phyloP scores from a whole-genome alignment of 1,284 basidiomycete species.

The Rugosomyces carneus region DNA sequence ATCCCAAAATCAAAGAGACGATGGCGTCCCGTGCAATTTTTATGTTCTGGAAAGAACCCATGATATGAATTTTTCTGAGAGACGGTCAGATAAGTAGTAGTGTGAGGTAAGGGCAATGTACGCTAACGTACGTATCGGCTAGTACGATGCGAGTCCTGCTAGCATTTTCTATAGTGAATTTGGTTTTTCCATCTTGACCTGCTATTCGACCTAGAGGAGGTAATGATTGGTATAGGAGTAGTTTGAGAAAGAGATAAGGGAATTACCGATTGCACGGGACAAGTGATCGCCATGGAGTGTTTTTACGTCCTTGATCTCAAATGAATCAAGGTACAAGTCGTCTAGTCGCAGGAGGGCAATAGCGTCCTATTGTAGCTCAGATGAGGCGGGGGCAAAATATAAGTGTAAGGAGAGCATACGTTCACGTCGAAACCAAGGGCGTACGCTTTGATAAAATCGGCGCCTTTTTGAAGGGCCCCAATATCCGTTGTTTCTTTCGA shows the following conservation, averaged over 20 bases:
- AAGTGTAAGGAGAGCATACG: constrained; percentile 38
- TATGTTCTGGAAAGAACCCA: constrained; percentile 95
- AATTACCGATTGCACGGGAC: constrained; percentile 85
- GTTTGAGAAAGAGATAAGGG: background rate
- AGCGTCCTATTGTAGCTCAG: constrained; percentile 63
- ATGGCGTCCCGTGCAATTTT: constrained; percentile 95
- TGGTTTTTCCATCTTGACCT: constrained; percentile 96
- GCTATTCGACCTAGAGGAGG: constrained; percentile 77
- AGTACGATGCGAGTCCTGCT: constrained; percentile 94
- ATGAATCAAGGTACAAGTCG: constrained; percentile 96
- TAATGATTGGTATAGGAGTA: constrained; percentile 5
- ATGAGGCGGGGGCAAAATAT: constrained; percentile 3
- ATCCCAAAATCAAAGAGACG: constrained; percentile 91
- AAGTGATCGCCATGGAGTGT: constrained; percentile 96
- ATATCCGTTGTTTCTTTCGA: constrained; percentile 92
- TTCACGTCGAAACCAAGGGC: constrained; percentile 93
- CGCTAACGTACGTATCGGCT: constrained; percentile 79
- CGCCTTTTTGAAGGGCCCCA: constrained; percentile 93
- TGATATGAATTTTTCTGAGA: constrained; percentile 84
- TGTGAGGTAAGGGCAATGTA: background rate
- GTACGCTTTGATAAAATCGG: constrained; percentile 96
- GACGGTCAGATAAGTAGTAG: constrained; percentile 11
- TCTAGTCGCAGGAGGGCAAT: constrained; percentile 93
- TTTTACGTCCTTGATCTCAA: constrained; percentile 99
- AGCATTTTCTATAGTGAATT: constrained; percentile 97